These are phyloP conservation scores for Acanthamoeba lenticulata DNA, from an alignment of 208 protist species.

Conservation along the genomic window DNA sequence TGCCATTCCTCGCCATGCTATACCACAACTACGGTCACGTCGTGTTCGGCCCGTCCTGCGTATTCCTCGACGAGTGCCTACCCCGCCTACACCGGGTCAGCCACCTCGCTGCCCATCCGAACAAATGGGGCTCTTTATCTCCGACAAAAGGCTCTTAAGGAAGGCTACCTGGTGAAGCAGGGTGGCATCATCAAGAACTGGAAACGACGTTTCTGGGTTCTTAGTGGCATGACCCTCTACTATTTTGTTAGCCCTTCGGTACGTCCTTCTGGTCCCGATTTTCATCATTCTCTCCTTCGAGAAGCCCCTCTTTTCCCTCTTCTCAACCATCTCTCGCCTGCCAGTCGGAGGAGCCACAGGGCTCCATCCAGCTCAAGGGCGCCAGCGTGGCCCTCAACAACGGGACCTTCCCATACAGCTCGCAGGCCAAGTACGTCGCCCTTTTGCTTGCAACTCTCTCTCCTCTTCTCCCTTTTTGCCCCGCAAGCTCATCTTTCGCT, in stretches of 20 bases:
- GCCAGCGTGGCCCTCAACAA: slow-evolving; percentile 17
- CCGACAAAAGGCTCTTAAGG: not conserved
- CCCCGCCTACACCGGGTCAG: not conserved
- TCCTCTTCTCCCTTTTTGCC: not conserved
- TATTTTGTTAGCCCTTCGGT: not conserved
- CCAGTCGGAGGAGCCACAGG: not conserved
- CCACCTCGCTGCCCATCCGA: not conserved
- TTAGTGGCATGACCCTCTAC: slow-evolving; percentile 5
- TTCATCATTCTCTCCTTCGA: not conserved
- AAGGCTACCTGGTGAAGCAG: slow-evolving; percentile 39
- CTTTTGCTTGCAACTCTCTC: not conserved
- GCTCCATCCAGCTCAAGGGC: not conserved
- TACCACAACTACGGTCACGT: not conserved
- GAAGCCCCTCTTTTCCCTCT: not conserved
- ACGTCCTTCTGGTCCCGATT: not conserved
- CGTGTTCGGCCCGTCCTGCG: not conserved
- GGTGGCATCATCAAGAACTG: slow-evolving; percentile 42
- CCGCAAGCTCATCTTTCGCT: too few relatives aligned
- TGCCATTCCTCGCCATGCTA: not conserved
- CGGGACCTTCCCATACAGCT: not conserved
- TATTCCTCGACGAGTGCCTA: not conserved
- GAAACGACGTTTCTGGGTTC: not conserved
- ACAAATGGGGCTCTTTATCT: not conserved
- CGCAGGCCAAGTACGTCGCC: not conserved
- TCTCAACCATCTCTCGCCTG: not conserved